phyloP scores from a whole-genome alignment of 208 protist genomes.

The Trypanosomatidae sp. region DNA sequence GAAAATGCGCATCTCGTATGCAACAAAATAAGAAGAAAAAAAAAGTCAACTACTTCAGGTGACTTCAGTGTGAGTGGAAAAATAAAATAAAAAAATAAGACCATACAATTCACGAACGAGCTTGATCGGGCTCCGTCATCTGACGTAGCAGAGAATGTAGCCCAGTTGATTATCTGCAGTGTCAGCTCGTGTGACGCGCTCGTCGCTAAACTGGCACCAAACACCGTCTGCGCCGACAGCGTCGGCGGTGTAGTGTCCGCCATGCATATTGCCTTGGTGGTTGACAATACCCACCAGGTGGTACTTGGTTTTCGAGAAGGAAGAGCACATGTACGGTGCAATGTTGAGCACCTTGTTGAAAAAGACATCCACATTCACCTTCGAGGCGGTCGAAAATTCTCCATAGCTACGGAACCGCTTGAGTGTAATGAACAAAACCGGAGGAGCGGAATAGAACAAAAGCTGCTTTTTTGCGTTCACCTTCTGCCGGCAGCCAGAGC shows the following conservation, averaged over 20 bases:
- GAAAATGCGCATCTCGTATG: no score
- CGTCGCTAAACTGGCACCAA: slow-evolving; percentile 89
- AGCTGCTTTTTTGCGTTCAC: slow-evolving; percentile 80
- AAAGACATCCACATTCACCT: slow-evolving; percentile 52
- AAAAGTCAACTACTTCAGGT: no score
- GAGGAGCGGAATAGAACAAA: slow-evolving; percentile 67
- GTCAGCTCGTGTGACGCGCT: slow-evolving; percentile 35
- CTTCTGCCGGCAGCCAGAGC: slow-evolving; percentile 56
- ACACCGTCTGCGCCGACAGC: slow-evolving; percentile 47
- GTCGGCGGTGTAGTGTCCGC: slow-evolving; percentile 93
- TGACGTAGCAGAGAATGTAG: slow-evolving; percentile 86
- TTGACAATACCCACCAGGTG: slow-evolving; percentile 86
- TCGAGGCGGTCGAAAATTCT: slow-evolving; percentile 77
- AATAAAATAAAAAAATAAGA: no score
- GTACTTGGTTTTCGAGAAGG: slow-evolving; percentile 55
- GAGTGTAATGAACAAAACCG: slow-evolving; percentile 82
- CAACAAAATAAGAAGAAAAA: no score
- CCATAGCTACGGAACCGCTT: slow-evolving; percentile 79
- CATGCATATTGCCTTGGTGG: slow-evolving; percentile 89
- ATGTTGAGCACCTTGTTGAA: slow-evolving; percentile 76
- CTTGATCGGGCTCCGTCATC: slow-evolving; percentile 10
- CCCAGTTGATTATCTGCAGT: slow-evolving; percentile 50
- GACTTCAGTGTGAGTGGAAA: no score
- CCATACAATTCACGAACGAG: no score
- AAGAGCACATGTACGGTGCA: slow-evolving; percentile 59